phyloP scores from a whole-genome alignment of 805 yeast species.

The Monosporozyma solicola region DNA sequence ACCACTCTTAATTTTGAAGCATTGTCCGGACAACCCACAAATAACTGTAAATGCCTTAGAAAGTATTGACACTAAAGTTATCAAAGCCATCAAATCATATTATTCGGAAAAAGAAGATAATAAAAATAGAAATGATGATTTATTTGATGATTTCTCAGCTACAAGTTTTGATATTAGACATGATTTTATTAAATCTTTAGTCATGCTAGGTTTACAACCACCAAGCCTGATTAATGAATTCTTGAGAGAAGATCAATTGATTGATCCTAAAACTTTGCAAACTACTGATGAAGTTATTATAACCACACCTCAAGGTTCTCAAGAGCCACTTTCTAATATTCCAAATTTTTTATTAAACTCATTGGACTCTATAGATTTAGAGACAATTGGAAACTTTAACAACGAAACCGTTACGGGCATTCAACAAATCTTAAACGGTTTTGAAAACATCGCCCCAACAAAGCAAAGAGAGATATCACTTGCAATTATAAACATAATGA shows the following conservation, averaged over 20 bases:
- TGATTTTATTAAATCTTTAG: constrained; percentile 40
- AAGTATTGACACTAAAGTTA: constrained; percentile 24
- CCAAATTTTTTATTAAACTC: constrained; percentile 19
- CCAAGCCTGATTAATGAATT: constrained; percentile 27
- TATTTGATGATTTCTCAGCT: constrained; percentile 43
- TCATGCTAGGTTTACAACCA: constrained; percentile 34
- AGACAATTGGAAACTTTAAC: constrained; percentile 23
- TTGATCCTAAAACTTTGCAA: constrained; percentile 28
- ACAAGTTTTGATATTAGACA: constrained; percentile 41
- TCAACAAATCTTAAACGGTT: constrained; percentile 38
- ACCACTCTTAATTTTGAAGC: constrained; percentile 36
- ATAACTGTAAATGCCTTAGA: constrained; percentile 21
- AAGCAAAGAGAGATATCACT: constrained; percentile 39
- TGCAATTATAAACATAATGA: constrained; percentile 27
- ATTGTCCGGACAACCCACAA: constrained; percentile 20
- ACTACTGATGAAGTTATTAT: constrained; percentile 30
- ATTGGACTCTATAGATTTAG: constrained; percentile 22
- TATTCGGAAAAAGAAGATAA: constrained; percentile 29
- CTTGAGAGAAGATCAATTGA: constrained; percentile 33
- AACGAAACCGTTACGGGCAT: constrained; percentile 40
- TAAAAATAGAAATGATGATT: constrained; percentile 36
- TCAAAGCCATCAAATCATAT: constrained; percentile 27
- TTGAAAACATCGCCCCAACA: constrained; percentile 39
- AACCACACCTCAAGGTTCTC: constrained; percentile 25
- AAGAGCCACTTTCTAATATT: constrained; percentile 28